Base-by-base conservation (phyloP, 2,329 filamentous ascomycete genomes). In the Teratosphaeria gauchensis region DNA sequence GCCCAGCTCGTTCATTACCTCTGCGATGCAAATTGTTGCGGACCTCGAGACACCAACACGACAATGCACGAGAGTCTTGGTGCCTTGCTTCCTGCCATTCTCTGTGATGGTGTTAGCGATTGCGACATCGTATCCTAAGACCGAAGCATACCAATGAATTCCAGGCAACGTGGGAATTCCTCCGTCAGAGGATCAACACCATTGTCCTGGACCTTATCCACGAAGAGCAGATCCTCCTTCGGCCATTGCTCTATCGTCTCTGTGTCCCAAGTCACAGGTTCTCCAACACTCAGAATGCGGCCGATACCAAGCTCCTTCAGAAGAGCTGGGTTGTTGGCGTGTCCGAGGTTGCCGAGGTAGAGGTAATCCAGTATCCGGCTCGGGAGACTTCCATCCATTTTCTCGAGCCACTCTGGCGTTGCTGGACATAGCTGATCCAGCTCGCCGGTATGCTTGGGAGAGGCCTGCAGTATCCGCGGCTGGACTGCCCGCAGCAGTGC, bases 1-100 rank as follows among this genome's bases (percentile, higher is more conserved):
- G 24, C 84, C 80, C 66, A 90, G 75, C 30, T 87, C 80, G 38
- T 87, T 85, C 94, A 99, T 99, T 38, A 97, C 90, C 74, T 97
- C 92, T n/a, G 94, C 94, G 68, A 99, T 99, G 72, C 94, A 97
- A 62, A 99, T 96, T 1, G 92, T 99, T 12, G 94, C 94, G 62
- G 90, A 96, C 56, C 94, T 84, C 55, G 92, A 96, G 57, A 99
- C 94, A 54, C 94, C 94, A 7, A 99, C 94, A 19, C 94, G 87
- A 72, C 94, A 99, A 72, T 99, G 94, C 16, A 99, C 94, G 58
- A 99, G 80, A 0, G 94, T 97, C 28, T 92, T 90, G 4, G 84
- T 89, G 32, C 88, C 87, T 51, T 88, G 87, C 42, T 76, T 76
- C 69, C 87, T 89, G 38, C 92, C 92, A 65, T 85, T 84, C 65